Conservation (phyloP, 202 grass and related monocot genomes). For the Zoysia matrella region DNA sequence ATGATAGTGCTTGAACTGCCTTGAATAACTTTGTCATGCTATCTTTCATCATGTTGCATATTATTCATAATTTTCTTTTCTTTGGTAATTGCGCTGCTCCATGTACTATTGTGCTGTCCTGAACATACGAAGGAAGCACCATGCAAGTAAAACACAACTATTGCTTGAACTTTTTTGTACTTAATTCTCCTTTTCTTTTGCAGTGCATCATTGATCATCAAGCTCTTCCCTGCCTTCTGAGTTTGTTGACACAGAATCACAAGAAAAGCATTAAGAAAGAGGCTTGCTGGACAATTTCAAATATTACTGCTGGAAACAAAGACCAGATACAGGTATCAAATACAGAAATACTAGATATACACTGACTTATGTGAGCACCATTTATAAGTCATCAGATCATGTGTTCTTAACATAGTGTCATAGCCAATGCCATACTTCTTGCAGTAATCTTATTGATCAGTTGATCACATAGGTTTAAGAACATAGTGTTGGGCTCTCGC, state of each 20-base stretch:
- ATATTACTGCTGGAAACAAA: constrained; percentile 95
- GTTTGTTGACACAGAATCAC: too few species aligned
- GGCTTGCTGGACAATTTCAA: too few species aligned
- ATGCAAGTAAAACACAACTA: background rate
- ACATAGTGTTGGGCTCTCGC: background rate
- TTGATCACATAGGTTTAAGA: background rate
- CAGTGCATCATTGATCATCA: too few species aligned
- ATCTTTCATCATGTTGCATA: background rate
- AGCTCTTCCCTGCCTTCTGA: too few species aligned
- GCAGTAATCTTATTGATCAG: background rate
- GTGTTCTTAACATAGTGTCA: background rate
- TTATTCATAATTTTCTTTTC: background rate
- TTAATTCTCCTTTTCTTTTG: too few species aligned
- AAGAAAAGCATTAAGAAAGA: too few species aligned
- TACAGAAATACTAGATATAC: constrained; percentile 17
- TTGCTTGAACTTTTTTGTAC: too few species aligned
- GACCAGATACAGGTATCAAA: constrained; percentile 88
- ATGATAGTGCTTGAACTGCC: background rate
- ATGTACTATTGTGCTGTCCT: too few species aligned
- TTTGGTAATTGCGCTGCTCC: background rate
- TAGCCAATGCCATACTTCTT: background rate
- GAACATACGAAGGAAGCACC: background rate
- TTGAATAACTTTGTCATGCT: background rate
- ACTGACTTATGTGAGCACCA: background rate
- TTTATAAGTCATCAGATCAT: background rate